Evolutionary conservation across 176 grass and related monocot genomes (phyloP).

Genomic region (Cocos nucifera): DNA sequence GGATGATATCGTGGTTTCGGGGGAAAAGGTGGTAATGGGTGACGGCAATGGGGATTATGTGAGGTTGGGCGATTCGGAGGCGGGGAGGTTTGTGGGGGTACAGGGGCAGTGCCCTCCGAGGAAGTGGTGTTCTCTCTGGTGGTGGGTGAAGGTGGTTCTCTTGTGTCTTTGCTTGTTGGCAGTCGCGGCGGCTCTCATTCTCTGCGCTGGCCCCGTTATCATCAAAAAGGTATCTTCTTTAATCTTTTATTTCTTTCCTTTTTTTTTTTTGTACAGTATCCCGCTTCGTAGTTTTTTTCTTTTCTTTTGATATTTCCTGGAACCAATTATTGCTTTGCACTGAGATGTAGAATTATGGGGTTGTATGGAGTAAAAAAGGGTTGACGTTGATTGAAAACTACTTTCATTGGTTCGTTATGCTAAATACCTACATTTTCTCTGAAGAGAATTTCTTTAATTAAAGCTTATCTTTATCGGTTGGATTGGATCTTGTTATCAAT

Average conservation of each 20-base stretch:
- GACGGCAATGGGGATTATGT: conserved; percentile 7
- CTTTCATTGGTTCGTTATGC: too few species aligned
- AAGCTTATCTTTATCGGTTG: too few species aligned
- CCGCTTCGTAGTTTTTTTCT: neutral
- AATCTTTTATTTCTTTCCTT: neutral
- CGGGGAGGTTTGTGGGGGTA: neutral
- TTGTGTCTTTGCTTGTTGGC: conserved; percentile 3
- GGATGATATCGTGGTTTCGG: neutral
- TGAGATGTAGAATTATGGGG: too few species aligned
- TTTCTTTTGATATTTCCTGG: neutral
- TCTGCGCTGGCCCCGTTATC: conserved; percentile 8
- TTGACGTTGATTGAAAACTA: too few species aligned
- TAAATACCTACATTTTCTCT: too few species aligned
- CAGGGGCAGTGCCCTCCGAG: neutral
- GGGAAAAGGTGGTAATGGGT: neutral
- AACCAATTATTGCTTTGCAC: too few species aligned
- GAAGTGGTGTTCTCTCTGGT: neutral
- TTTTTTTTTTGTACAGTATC: neutral
- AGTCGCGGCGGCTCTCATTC: neutral
- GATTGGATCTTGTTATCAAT: too few species aligned
- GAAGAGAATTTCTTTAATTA: too few species aligned
- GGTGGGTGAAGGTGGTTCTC: conserved; percentile 14
- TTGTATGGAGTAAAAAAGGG: too few species aligned
- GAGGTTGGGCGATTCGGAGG: conserved; percentile 7
- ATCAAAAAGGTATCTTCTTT: conserved; percentile 8